These are phyloP conservation scores for Karstenula rhodostoma DNA, from an alignment of 2,329 filamentous ascomycete species.

Conservation along the genomic window DNA sequence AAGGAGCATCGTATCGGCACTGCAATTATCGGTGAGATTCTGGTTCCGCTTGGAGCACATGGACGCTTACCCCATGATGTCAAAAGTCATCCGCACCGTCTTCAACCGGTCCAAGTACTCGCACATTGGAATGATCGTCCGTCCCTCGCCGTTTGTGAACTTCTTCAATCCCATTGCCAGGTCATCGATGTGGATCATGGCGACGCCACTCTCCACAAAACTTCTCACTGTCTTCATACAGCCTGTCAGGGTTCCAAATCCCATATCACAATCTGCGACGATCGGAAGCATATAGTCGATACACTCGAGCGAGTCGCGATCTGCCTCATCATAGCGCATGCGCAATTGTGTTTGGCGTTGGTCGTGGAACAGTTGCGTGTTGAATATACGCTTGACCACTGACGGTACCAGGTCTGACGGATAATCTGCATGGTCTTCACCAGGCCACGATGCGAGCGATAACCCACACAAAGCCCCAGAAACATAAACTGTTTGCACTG, in stretches of 20 bases:
- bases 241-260: constrained; percentile 52
- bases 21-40: background rate
- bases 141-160: constrained; percentile 53
- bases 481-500: constrained; percentile 50
- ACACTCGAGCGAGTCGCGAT: constrained; percentile 46
- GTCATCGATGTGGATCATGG: constrained; percentile 56
- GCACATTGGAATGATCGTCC: constrained; percentile 52
- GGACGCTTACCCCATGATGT: constrained; percentile 44
- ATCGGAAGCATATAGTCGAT: constrained; percentile 54
- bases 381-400: constrained; percentile 53
- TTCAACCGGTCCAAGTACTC: constrained; percentile 51
- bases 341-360: constrained; percentile 52
- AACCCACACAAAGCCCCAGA: constrained; percentile 53
- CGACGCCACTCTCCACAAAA: constrained; percentile 56
- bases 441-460: constrained; percentile 48
- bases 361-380: constrained; percentile 52
- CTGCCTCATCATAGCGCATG: constrained; percentile 38
- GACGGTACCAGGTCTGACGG: constrained; percentile 54
- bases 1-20: constrained; percentile 50
- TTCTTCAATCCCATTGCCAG: constrained; percentile 56
- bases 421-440: constrained; percentile 55
- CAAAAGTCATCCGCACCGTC: constrained; percentile 50
- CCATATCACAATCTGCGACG: constrained; percentile 55
- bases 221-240: constrained; percentile 52
- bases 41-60: background rate